Conservation (phyloP, 495 filamentous ascomycete genomes). For the Friedmanniomyces simplex region DNA sequence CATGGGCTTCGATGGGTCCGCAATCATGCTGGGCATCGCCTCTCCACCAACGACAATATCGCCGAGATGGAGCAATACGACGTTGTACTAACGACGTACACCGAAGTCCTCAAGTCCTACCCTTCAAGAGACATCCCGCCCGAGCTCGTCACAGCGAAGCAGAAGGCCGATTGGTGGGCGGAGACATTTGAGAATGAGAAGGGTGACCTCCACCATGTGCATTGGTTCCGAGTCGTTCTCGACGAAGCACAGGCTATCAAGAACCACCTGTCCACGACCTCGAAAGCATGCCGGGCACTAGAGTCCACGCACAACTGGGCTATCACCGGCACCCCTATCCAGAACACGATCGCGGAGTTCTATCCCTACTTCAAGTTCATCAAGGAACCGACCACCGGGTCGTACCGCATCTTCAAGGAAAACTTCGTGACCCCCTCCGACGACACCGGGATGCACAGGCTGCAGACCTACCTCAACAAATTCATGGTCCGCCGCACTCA, state of each 20-base stretch:
- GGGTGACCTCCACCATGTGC: slow-evolving; percentile 39
- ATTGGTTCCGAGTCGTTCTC: slow-evolving; percentile 46
- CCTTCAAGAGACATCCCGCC: slow-evolving; percentile 31
- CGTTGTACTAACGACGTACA: slow-evolving; percentile 42
- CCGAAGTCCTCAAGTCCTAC: slow-evolving; percentile 42
- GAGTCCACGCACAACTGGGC: slow-evolving; percentile 47
- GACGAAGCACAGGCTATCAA: slow-evolving; percentile 58
- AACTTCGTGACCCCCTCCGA: slow-evolving; percentile 37
- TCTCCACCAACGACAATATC: slow-evolving; percentile 16
- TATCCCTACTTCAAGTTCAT: slow-evolving; percentile 55
- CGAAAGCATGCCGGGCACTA: slow-evolving; percentile 44
- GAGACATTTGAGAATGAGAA: slow-evolving; percentile 26
- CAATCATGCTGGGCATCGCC: slow-evolving; percentile 9
- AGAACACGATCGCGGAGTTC: slow-evolving; percentile 37
- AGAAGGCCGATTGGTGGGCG: slow-evolving; percentile 33
- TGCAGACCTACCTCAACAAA: slow-evolving; percentile 28
- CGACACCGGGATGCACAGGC: slow-evolving; percentile 29
- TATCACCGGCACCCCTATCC: slow-evolving; percentile 40
- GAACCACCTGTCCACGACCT: slow-evolving; percentile 40
- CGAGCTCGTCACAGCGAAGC: slow-evolving; percentile 18
- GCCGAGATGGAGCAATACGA: slow-evolving; percentile 18
- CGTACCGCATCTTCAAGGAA: slow-evolving; percentile 36
- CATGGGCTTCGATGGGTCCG: slow-evolving; percentile 6
- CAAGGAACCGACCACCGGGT: slow-evolving; percentile 35
- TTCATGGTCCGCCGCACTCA: slow-evolving; percentile 47